Conservation (phyloP, 495 filamentous ascomycete species). For the Podospora conica region DNA sequence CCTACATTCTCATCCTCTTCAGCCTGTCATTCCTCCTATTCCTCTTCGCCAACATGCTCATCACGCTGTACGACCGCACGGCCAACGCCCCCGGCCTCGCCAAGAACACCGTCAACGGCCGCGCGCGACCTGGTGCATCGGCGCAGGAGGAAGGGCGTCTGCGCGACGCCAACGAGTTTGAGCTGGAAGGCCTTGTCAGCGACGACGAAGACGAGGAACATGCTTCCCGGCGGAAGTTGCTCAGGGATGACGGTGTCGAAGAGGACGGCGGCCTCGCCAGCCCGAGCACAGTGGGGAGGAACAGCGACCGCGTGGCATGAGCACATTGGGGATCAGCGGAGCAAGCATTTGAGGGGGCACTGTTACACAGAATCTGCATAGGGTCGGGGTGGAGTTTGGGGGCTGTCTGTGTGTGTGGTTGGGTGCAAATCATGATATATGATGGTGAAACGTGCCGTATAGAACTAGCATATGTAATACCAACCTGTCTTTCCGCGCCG, state of each 20-base stretch:
- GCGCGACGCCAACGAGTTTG: slow-evolving; percentile 82
- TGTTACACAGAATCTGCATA: neutral
- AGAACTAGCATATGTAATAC: neutral
- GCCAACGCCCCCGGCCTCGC: slow-evolving; percentile 22
- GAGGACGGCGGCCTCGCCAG: slow-evolving; percentile 32
- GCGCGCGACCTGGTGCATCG: slow-evolving; percentile 40
- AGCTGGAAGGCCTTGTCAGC: slow-evolving; percentile 82
- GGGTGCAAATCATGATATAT: neutral
- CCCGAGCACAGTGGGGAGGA: slow-evolving; percentile 36
- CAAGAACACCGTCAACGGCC: slow-evolving; percentile 23
- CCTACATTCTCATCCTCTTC: slow-evolving; percentile 86
- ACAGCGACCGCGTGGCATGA: slow-evolving; percentile 17
- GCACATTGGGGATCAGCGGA: neutral
- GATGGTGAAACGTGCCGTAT: neutral
- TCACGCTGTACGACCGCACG: slow-evolving; percentile 69
- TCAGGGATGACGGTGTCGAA: slow-evolving; percentile 26
- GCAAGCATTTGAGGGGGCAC: neutral
- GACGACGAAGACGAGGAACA: slow-evolving; percentile 64
- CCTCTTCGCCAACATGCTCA: slow-evolving; percentile 78
- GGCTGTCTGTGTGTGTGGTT: neutral
- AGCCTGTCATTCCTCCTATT: slow-evolving; percentile 86
- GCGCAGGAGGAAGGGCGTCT: slow-evolving; percentile 42
- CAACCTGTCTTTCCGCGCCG: neutral
- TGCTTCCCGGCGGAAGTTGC: slow-evolving; percentile 33
- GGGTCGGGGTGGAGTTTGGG: neutral